These are phyloP conservation scores for Amaranthus tricolor DNA, from an alignment of 179 eudicot genomes.

Conservation along the genomic window DNA sequence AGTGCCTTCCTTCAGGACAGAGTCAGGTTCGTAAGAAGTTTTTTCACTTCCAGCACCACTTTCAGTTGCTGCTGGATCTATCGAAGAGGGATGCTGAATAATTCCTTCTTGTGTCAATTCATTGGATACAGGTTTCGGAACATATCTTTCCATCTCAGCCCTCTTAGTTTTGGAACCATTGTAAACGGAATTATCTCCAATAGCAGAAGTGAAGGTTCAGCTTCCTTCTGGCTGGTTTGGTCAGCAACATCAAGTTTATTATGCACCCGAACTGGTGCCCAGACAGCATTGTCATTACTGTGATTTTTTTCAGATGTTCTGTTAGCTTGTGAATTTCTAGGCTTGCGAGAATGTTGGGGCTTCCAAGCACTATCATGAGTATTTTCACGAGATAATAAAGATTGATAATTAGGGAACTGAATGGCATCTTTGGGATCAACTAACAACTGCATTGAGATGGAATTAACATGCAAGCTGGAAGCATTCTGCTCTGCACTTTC, in stretches of 20 bases:
- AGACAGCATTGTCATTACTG: slow-evolving; percentile 55
- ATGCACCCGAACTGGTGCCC: slow-evolving; percentile 87
- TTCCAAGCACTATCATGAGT: slow-evolving; percentile 49
- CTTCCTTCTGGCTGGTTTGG: slow-evolving; percentile 33
- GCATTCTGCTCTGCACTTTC: slow-evolving; percentile 30
- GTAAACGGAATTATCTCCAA: slow-evolving; percentile 36
- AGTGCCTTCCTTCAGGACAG: slow-evolving; percentile 29
- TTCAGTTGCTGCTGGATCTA: slow-evolving; percentile 32
- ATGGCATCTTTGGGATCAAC: slow-evolving; percentile 28
- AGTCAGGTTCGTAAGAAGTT: slow-evolving; percentile 32
- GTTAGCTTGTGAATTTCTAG: slow-evolving; percentile 58
- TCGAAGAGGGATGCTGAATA: slow-evolving; percentile 28
- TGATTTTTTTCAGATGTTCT: slow-evolving; percentile 45
- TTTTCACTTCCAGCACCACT: slow-evolving; percentile 35
- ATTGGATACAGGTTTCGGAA: slow-evolving; percentile 90
- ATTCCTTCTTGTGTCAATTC: slow-evolving; percentile 76
- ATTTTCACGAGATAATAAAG: slow-evolving; percentile 50
- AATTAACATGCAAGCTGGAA: slow-evolving; percentile 32
- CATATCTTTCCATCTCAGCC: slow-evolving; percentile 98
- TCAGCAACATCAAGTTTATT: slow-evolving; percentile 45
- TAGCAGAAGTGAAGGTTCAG: slow-evolving; percentile 36
- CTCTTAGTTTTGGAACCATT: slow-evolving; percentile 66
- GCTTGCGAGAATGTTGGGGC: slow-evolving; percentile 60
- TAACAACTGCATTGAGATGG: slow-evolving; percentile 31
- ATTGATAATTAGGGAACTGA: slow-evolving; percentile 36